Evolutionary conservation across 108 stramenopile species (phyloP), one percentile per base, ranked within the genome.

Genomic region (Discostella pseudostelligera): DNA sequence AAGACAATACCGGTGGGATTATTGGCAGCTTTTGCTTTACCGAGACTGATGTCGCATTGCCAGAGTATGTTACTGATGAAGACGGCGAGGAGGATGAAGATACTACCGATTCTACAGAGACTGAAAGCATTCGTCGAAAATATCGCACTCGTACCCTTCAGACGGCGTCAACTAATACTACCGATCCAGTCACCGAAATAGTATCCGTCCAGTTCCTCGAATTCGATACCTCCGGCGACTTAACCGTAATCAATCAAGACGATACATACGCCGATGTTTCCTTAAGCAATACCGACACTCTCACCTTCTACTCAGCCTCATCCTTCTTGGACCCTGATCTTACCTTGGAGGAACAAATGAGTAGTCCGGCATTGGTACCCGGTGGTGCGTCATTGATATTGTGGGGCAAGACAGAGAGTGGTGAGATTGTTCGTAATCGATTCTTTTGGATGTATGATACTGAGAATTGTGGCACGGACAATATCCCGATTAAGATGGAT

Each of bases 171-270:
- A 50, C 60, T 8, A 53, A 4, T 5, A 39, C 39, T 3, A 13
- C 39, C 2, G 58, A 61, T 16, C 29, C 60, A 1, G 44, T 45
- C 2, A 53, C 62, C n/a, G 74, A 75, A 53, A 62, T 75, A 22
- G 59, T 60, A n/a, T 67, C 65, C 29, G 66, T 67, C 32, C 74
- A 75, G 62, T 75, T 56, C 45, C 61, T 75, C 17, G 74, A 75
- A 54, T 67, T 75, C 46, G 66, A 57, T 48, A 53, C 61, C 0
- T 3, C 8, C 0, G 56, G 46, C 55, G 59, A 58, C n/a, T 12
- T 75, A 1, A 61, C 49, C 8, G 74, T 75, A 0, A 62, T 67
- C 17, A 32, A 75, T 17, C 65, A 65, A 49, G 74, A 75, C 45
- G 48, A 67, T 46, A 67, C 44, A 9, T 61, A 75, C 50, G 29